Evolutionary conservation across 1,284 basidiomycete genomes (phyloP), one percentile per base, ranked within the genome.

Genomic region (Cutaneotrichosporon curvatum): DNA sequence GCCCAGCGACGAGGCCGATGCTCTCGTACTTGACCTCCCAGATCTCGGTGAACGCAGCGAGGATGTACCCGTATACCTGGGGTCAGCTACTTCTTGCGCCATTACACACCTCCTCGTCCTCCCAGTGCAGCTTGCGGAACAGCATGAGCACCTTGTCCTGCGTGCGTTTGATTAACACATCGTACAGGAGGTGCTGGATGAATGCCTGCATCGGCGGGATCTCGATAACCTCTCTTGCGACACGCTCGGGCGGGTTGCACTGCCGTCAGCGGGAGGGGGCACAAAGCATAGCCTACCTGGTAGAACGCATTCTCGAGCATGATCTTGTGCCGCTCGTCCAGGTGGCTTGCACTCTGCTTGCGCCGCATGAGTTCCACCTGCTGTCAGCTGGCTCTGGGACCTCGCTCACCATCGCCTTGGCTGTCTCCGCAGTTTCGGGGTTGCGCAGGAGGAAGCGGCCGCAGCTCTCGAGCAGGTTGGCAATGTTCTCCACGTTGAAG

Each of bases 301-400:
- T 97, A 98, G 70, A 97, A 99, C 0, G 95, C 95, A 66, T 98
- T 98, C 71, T 98, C 95, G 25, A 99, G 79, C 57, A 97, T 74
- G 22, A 97, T 77, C 4, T 84, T 75, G 61, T 95, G 89, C 11
- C 91, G 78, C 61, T 88, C 84, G 69, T 98, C 92, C 34, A 98
- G 81, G 63, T 97, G 89, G 56, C 87, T 84, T 70, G 88, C 80
- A 45, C 78, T 84, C 74, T 96, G 90, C 73, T 98, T 98, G 40
- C 94, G 81, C 48, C 87, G 80, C 84, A 97, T 87, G 37, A 94
- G 76, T 61, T 98, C 94, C 39, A 98, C 77, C 86, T 94, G 58
- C n/a, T 16, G 43, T 48, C 36, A 50, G 52, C 28, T 25, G 4
- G 38, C 4, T 11, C 11, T 19, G 4, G 4, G 10, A 19, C 15